Base-by-base conservation (phyloP, 2,329 filamentous ascomycete genomes). In the Dactylellina cionopaga region DNA sequence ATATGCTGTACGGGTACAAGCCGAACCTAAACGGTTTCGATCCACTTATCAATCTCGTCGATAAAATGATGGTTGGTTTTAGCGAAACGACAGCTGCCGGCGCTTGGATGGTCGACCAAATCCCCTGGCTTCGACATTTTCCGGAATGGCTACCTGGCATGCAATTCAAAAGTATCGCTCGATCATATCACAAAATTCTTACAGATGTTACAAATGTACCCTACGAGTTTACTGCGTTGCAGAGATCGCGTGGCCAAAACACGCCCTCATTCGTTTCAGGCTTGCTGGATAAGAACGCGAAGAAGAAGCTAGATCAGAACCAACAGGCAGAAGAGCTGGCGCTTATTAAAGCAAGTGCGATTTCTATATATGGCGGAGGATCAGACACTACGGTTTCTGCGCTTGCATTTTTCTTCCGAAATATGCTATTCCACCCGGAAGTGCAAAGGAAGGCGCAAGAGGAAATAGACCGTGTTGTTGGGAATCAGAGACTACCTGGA, bases 381-480 rank as follows among this genome's bases (percentile, higher is more conserved):
- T 80, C 81, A 9, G 84, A 83, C 76, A 85, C 83, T 1, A 83
- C 82, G 0, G 80, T 80, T 31, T 77, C 78, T 17, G 81, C 80
- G 0, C 78, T 85, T 2, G 76, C 80, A 19, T 80, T 78, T 6
- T 83, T 85, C 74, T 77, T 84, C 1, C 79, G 83, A 22, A 84
- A 84, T 5, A 84, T 86, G 83, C 82, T 82, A 51, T 81, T 82
- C 6, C 83, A 82, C 1, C 83, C 83, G 0, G 80, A 83, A 11
- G 79, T 84, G 9, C 80, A 84, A 62, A 65, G 75, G 5, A 82
- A 80, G 15, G 81, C 84, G 0, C 83, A 84, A 66, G 81, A 81
- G 17, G 85, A 81, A 76, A 68, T 87, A 2, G 85, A 86, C 73
- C 76, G 79, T 0, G 81, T 86, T 1, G 80, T 88, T 1, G 85